Base-by-base conservation (phyloP, 768 basidiomycete species). In the Serendipita sp. region DNA sequence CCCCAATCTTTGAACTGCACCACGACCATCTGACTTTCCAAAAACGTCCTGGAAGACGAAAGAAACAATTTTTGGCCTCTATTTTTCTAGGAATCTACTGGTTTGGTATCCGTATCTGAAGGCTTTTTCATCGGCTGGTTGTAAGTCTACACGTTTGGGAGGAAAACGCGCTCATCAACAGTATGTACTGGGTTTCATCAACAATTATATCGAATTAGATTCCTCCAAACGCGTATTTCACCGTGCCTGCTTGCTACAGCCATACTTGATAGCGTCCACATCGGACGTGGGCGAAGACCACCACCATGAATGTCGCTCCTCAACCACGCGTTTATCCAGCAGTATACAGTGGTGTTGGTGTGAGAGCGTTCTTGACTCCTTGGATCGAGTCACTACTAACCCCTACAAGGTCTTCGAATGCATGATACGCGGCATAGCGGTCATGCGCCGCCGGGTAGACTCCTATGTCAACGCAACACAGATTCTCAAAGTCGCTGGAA, bases 401-500 rank as follows among this genome's bases (percentile, higher is more conserved):
- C 29, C n/a, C 63, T 62, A 66, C 16, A 73, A 95, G 84, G 94
- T 98, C 27, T 95, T 92, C 74, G 94, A 98, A 75, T 95, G 92
- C 71, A 96, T 97, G 91, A 87, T 96, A 68, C 82, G 95, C 70
- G 94, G 94, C 44, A 97, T 97, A 71, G 95, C 95, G 1, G 95
- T 99, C 69, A 99, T 99, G 96, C 85, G 95, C 62, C 80, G 96
- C 71, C 84, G 93, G 70, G 83, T 83, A 62, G 96, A 98, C 75
- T 92, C 91, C 70, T 98, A 82, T 73, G 89, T 99, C 68, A 99
- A 99, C 78, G 96, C 96, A 69, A 98, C 96, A 2, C 96, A 99
- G 74, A 97, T 99, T 66, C 83, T 99, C 69, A 99, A 99, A 75
- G 95, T 99, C 44, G 94, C 95, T 3, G 96, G 96, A 45, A 88